phyloP scores from a whole-genome alignment of 1,284 basidiomycete genomes.

The Pyrrhoderma noxium region DNA sequence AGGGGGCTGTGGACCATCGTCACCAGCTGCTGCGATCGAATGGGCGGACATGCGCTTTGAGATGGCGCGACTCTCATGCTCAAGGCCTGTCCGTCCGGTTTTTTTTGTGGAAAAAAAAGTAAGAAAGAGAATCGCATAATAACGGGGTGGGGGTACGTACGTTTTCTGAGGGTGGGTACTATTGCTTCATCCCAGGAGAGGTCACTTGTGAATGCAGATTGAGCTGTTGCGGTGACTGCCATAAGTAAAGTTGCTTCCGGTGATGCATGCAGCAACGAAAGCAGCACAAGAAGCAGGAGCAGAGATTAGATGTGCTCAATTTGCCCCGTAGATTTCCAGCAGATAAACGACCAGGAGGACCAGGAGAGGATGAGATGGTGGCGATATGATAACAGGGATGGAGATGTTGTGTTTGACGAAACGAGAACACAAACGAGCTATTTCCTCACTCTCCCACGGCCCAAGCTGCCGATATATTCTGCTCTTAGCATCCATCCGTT shows the following conservation, averaged over 20 bases:
- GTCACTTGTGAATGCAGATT: constrained; percentile 41
- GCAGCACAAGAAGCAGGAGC: not conserved
- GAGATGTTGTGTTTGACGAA: not conserved
- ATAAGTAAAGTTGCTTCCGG: constrained; percentile 4
- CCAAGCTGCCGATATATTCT: too few relatives aligned
- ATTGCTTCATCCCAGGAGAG: constrained; percentile 66
- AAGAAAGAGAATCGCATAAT: constrained; percentile 10
- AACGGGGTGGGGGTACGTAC: constrained; percentile 32
- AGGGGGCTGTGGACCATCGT: constrained; percentile 21
- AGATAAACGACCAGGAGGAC: not conserved
- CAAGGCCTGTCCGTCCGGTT: too few relatives aligned
- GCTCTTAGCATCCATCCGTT: too few relatives aligned
- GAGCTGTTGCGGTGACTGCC: constrained; percentile 26
- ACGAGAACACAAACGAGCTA: not conserved
- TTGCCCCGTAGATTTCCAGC: not conserved
- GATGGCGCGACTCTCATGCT: constrained; percentile 64
- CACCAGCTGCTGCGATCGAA: constrained; percentile 50
- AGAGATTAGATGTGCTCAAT: not conserved
- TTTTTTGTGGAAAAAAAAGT: constrained; percentile 18
- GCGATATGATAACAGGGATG: not conserved
- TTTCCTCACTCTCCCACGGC: too few relatives aligned
- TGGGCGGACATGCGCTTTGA: constrained; percentile 66
- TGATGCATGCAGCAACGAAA: constrained; percentile 6
- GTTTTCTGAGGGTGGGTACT: constrained; percentile 62
- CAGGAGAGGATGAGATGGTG: not conserved